A percentile compares a stretch with the other conserved stretches of the same genome.
phyloP scores from a whole-genome alignment of 148 eudicot genomes.

The Chenopodium album region DNA sequence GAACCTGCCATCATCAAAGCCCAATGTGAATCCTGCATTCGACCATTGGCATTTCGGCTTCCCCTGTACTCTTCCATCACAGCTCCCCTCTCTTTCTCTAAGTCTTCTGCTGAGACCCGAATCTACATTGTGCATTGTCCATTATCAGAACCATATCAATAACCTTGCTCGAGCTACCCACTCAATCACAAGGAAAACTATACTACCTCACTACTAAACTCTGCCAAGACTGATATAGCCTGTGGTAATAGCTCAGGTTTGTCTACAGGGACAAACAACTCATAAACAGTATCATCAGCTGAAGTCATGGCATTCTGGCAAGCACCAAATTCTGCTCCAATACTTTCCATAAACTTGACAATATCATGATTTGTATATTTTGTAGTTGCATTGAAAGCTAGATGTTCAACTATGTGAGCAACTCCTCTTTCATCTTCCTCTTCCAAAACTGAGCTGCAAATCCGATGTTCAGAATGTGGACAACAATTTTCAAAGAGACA shows the following conservation, averaged over 20 bases:
- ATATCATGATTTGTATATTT: slow-evolving; percentile 79
- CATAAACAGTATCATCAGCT: slow-evolving; percentile 84
- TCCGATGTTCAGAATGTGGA: slow-evolving; percentile 26
- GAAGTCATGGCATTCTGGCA: slow-evolving; percentile 89
- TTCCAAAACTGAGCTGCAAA: slow-evolving; percentile 91
- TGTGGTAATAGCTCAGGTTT: slow-evolving; percentile 78
- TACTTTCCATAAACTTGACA: slow-evolving; percentile 72
- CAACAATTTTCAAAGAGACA: background rate
- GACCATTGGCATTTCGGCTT: slow-evolving; percentile 77
- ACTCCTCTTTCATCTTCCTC: slow-evolving; percentile 92
- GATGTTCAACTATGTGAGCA: slow-evolving; percentile 93
- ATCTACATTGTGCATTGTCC: slow-evolving; percentile 40
- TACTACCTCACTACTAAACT: slow-evolving; percentile 77
- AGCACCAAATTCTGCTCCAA: slow-evolving; percentile 89
- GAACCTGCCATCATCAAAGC: slow-evolving; percentile 86
- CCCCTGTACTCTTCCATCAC: slow-evolving; percentile 90
- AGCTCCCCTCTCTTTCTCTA: slow-evolving; percentile 95
- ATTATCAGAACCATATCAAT: background rate
- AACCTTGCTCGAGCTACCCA: background rate
- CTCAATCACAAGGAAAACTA: background rate
- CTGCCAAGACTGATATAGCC: slow-evolving; percentile 82
- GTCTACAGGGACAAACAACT: slow-evolving; percentile 90
- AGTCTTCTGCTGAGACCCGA: slow-evolving; percentile 73
- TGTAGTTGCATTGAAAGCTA: slow-evolving; percentile 88
- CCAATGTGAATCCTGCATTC: slow-evolving; percentile 97